Evolutionary conservation across 805 yeast species (phyloP).

Genomic region (Brettanomyces nanus): DNA sequence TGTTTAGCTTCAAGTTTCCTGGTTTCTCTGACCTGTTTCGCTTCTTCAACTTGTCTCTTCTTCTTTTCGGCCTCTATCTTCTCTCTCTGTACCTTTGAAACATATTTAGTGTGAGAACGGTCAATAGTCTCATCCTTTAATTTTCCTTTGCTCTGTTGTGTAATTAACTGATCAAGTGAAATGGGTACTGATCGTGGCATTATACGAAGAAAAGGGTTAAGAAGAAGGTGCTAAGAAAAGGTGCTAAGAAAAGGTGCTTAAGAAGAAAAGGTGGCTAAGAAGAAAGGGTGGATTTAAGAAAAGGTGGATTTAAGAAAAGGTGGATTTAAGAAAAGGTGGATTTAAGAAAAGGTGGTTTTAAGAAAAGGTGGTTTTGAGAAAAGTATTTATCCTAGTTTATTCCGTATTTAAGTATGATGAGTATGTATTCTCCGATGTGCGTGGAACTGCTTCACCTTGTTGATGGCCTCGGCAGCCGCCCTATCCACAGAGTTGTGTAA

Average conservation of each 20-base stretch:
- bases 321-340: too few species aligned
- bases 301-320: too few species aligned
- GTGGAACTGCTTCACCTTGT: conserved; percentile 63
- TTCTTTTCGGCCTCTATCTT: conserved; percentile 22
- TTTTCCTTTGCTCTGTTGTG: conserved; percentile 10
- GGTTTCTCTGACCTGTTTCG: neutral
- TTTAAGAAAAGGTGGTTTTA: too few species aligned
- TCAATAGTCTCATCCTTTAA: neutral
- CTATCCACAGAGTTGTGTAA: conserved; percentile 83
- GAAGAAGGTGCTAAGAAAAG: too few species aligned
- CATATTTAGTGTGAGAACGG: conserved; percentile 28
- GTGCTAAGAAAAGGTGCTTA: too few species aligned
- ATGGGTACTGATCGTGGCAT: conserved; percentile 22
- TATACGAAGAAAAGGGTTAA: too few species aligned
- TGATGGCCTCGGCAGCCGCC: conserved; percentile 85
- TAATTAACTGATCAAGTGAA: conserved; percentile 29
- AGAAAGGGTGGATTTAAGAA: too few species aligned
- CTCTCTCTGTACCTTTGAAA: conserved; percentile 38
- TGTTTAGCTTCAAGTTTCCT: conserved; percentile 4
- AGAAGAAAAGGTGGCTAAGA: too few species aligned
- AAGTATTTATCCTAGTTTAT: too few species aligned
- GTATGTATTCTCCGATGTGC: conserved; percentile 10
- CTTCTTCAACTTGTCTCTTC: neutral
- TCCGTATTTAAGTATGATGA: too few species aligned
- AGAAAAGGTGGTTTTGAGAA: too few species aligned